These are phyloP conservation scores for Fagus crenata DNA, from an alignment of 306 rosid species.

Conservation along the genomic window DNA sequence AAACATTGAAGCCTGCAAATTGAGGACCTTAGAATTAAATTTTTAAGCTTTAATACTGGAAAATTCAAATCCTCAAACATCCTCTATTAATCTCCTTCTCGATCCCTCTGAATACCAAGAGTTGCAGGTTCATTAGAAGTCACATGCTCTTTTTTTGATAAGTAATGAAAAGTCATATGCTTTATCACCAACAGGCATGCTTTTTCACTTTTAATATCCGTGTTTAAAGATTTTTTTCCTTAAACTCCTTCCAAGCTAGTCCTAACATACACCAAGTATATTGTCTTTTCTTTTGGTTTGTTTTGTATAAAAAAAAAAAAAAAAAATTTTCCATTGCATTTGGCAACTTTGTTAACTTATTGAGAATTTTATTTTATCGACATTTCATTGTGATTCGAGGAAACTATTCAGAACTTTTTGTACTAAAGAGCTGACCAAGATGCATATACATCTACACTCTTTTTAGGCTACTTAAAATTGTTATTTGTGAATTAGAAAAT, in stretches of 20 bases:
- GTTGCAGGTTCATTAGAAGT: neutral
- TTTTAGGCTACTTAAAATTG: neutral
- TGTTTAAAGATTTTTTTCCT: neutral
- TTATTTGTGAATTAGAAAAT: neutral
- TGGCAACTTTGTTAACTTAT: neutral
- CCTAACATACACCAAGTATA: no score
- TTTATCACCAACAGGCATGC: neutral
- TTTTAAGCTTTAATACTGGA: neutral
- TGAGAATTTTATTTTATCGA: neutral
- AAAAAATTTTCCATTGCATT: neutral
- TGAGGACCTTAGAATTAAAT: neutral
- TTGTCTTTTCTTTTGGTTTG: no score
- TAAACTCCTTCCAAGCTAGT: no score
- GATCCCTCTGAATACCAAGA: neutral
- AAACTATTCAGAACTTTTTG: neutral
- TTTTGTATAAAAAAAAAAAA: no score
- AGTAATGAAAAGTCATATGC: neutral
- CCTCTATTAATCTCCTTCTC: neutral
- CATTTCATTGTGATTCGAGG: no score
- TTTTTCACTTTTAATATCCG: neutral
- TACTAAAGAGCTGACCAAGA: neutral
- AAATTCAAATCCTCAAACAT: neutral
- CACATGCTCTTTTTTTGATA: neutral
- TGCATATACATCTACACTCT: neutral
- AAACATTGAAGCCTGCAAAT: neutral